Evolutionary conservation across 2,329 filamentous ascomycete species (phyloP).

Genomic region (Capronia coronata): DNA sequence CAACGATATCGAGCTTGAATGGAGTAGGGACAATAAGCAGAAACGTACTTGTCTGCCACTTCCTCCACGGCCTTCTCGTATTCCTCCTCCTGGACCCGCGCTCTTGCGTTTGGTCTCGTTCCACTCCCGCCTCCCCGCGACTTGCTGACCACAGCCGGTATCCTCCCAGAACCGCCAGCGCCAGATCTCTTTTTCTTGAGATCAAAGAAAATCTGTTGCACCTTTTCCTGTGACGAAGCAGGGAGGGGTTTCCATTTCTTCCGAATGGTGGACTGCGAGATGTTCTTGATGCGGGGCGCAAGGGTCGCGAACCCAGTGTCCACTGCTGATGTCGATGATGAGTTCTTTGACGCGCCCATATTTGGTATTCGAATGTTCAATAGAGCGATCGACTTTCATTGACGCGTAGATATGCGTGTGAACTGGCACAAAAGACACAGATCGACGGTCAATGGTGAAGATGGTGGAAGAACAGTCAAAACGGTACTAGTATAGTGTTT

Average conservation of each 20-base stretch:
- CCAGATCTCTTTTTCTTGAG: constrained; percentile 32
- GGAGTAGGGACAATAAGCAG: background rate
- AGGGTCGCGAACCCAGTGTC: constrained; percentile 34
- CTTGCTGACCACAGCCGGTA: constrained; percentile 6
- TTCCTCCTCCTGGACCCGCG: constrained; percentile 14
- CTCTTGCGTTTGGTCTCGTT: background rate
- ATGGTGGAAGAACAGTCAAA: no score
- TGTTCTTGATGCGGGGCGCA: constrained; percentile 37
- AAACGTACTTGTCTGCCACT: constrained; percentile 16
- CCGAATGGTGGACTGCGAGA: constrained; percentile 40
- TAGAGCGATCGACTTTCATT: background rate
- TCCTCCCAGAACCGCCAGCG: constrained; percentile 7
- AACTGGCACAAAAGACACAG: no score
- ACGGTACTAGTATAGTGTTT: background rate
- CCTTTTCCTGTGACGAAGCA: constrained; percentile 38
- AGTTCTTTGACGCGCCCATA: constrained; percentile 12
- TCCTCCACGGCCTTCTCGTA: constrained; percentile 19
- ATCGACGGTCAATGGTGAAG: no score
- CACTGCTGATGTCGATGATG: background rate
- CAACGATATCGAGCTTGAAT: no score
- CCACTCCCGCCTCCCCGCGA: background rate
- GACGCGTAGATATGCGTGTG: no score
- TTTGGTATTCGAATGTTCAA: background rate
- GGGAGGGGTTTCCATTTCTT: constrained; percentile 43
- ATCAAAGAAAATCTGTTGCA: constrained; percentile 38